phyloP scores from a whole-genome alignment of 768 basidiomycete species.

The Dentipellis sp. region DNA sequence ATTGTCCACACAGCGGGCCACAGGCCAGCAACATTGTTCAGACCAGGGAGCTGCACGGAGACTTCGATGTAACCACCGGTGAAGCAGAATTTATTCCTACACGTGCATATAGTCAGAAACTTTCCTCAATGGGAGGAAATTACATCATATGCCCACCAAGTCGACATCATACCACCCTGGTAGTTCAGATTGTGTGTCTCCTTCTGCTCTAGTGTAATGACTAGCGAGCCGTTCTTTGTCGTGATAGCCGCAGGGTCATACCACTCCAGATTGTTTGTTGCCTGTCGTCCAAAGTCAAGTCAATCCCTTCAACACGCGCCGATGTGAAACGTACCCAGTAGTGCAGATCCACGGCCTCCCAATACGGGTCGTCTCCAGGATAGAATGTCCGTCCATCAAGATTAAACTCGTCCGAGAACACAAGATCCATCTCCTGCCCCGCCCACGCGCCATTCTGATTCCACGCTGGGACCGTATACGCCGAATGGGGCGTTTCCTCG shows the following conservation, averaged over 20 bases:
- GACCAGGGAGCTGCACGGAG: slow-evolving; percentile 57
- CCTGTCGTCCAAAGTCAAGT: neutral
- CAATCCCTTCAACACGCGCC: neutral
- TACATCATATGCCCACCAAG: slow-evolving; percentile 21
- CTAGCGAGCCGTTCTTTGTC: slow-evolving; percentile 64
- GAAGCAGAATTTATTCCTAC: slow-evolving; percentile 85
- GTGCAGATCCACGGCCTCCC: slow-evolving; percentile 78
- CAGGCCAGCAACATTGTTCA: slow-evolving; percentile 47
- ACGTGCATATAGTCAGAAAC: neutral
- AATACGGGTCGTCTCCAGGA: slow-evolving; percentile 79
- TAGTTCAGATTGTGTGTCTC: slow-evolving; percentile 65
- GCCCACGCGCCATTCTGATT: slow-evolving; percentile 21
- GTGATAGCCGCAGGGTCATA: slow-evolving; percentile 76
- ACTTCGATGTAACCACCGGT: slow-evolving; percentile 74
- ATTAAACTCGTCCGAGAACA: slow-evolving; percentile 90
- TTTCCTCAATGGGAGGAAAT: too few relatives aligned
- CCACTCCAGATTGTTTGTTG: slow-evolving; percentile 48
- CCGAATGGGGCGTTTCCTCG: slow-evolving; percentile 30
- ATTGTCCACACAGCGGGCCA: slow-evolving; percentile 79
- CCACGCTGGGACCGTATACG: slow-evolving; percentile 45
- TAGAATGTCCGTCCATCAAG: slow-evolving; percentile 72
- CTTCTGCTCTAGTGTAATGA: slow-evolving; percentile 63
- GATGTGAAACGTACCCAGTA: slow-evolving; percentile 52
- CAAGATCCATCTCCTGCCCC: slow-evolving; percentile 50
- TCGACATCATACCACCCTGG: slow-evolving; percentile 58